Base-by-base conservation (phyloP, 306 rosid species). In the Herpetospermum pedunculosum region DNA sequence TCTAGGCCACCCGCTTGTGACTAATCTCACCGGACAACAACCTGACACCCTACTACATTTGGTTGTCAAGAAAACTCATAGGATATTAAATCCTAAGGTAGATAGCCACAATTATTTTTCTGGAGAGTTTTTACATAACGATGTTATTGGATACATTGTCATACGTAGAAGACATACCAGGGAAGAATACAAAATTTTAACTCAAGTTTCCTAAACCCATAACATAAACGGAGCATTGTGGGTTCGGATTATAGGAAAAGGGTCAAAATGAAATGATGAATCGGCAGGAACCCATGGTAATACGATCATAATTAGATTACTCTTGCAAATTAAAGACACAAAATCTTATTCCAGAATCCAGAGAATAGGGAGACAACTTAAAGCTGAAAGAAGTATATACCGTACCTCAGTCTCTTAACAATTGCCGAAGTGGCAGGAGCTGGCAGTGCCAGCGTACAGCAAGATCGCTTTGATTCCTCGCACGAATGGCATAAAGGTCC, bases 401-500 rank as follows among this genome's bases (percentile, higher is more conserved):
- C 73, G 57, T 84, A 89, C 98, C 98, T 83, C 85, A 79, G 75
- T 80, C 79, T 82, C 78, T 87, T 78, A 74, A 72, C 82, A 41
- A 47, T 79, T 71, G 74, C 80, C 11, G 81, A 78, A 58, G 78
- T 46, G 50, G 49, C 60, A 5, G 62, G 62, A 21, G 55, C 78
- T 58, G 77, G 77, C 11, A 77, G 78, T 38, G 80, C 55, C 13
- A 83, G 82, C 72, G 64, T 80, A 41, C 72, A 82, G 76, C 76
- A 83, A 52, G 90, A 83, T 52, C 87, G 76, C 60, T 83, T 74
- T 23, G 86, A 71, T 49, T 86, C 97, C 68, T 77, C 59, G 62
- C 99, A 94, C n/a, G 96, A 87, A 80, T 75, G 78, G 83, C 99
- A 94, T 49, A 88, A 75, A 64, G 84, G 87, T 69, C 89, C 99